Conservation (phyloP, 495 filamentous ascomycete species). For the Cenococcum geophilum region DNA sequence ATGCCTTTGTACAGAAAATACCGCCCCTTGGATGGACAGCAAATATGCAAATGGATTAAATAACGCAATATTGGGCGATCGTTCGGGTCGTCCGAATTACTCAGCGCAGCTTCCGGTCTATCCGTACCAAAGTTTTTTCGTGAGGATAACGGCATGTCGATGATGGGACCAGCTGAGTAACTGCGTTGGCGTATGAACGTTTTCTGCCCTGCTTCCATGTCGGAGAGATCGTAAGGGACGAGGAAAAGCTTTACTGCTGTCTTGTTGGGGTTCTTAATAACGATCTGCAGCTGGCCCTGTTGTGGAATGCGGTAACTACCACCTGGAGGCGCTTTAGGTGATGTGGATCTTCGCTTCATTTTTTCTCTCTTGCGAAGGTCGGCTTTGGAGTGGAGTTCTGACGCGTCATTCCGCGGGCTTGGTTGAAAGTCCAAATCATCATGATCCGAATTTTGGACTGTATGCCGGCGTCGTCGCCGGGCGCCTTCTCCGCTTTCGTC, state of each 20-base stretch:
- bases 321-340: constrained; percentile 53
- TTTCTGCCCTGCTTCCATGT: constrained; percentile 92
- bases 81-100: constrained; percentile 43
- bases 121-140: constrained; percentile 45
- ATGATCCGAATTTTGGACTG: constrained; percentile 20
- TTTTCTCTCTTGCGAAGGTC: constrained; percentile 48
- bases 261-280: constrained; percentile 95
- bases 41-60: constrained; percentile 90
- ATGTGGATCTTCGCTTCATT: constrained; percentile 38
- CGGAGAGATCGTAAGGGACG: constrained; percentile 89
- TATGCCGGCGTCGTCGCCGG: constrained; percentile 44
- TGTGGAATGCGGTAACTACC: constrained; percentile 94
- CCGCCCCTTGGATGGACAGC: constrained; percentile 73
- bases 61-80: constrained; percentile 83
- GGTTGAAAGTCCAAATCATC: constrained; percentile 17
- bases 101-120: constrained; percentile 41
- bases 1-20: constrained; percentile 89
- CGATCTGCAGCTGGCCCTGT: constrained; percentile 90
- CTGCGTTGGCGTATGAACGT: constrained; percentile 94
- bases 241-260: constrained; percentile 93
- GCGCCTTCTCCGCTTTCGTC: constrained; percentile 42
- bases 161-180: constrained; percentile 82
- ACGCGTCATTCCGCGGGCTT: not conserved
- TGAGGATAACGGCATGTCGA: constrained; percentile 55
- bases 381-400: constrained; percentile 11